phyloP scores from a whole-genome alignment of 2,329 filamentous ascomycete genomes.

The Claviceps pazoutovae region DNA sequence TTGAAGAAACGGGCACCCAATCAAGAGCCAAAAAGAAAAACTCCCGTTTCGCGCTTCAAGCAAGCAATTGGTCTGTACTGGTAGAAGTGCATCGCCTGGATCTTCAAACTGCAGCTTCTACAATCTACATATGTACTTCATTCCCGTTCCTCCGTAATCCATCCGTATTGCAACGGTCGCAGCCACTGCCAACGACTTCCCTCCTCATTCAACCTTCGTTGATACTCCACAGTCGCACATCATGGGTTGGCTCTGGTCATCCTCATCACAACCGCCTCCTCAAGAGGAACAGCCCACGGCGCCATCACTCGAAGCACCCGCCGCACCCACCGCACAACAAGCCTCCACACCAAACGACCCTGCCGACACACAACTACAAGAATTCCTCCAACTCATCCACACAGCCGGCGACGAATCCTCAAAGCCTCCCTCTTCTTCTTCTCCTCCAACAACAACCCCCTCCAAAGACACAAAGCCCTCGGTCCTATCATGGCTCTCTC shows the following conservation, averaged over 20 bases:
- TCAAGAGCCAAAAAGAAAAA: not conserved
- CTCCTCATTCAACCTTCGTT: too few species aligned
- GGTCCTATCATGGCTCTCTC: constrained; percentile 21
- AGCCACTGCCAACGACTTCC: too few species aligned
- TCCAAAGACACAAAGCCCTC: constrained; percentile 20
- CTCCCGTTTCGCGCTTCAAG: too few species aligned
- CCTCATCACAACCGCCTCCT: constrained; percentile 14
- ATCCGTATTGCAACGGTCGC: too few species aligned
- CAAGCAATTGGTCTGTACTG: too few species aligned
- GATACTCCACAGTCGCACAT: constrained; percentile 6
- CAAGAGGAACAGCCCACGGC: constrained; percentile 11
- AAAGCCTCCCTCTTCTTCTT: constrained; percentile 9
- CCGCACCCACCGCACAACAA: constrained; percentile 8
- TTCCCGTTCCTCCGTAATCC: too few species aligned
- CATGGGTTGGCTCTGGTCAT: constrained; percentile 52
- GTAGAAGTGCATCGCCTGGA: too few species aligned
- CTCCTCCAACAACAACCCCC: constrained; percentile 9
- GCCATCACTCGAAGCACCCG: not conserved
- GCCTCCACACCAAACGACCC: constrained; percentile 14
- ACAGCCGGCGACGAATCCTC: constrained; percentile 12
- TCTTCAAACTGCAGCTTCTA: too few species aligned
- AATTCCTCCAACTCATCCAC: constrained; percentile 36
- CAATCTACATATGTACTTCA: too few species aligned
- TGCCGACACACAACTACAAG: constrained; percentile 37
- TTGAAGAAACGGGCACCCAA: not conserved